These are phyloP conservation scores for Murraya koenigii DNA, from an alignment of 345 rosid species.

Conservation along the genomic window DNA sequence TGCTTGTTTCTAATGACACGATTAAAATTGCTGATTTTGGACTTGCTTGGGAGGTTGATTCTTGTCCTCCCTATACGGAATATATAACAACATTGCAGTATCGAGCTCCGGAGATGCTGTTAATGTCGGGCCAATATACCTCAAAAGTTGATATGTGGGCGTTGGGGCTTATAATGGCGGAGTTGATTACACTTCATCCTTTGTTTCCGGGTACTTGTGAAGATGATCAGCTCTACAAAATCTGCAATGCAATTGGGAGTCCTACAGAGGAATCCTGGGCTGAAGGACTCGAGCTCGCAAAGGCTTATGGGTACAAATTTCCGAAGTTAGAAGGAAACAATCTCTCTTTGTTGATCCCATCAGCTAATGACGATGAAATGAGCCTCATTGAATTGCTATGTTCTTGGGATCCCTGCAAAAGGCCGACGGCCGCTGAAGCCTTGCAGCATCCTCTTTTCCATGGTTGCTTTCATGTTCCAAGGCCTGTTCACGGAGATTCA, in stretches of 20 bases:
- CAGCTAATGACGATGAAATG: conserved; percentile 57
- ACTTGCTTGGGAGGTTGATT: conserved; percentile 69
- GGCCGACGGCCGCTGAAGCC: conserved; percentile 77
- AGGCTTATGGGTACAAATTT: conserved; percentile 62
- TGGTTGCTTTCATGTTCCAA: conserved; percentile 75
- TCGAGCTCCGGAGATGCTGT: conserved; percentile 85
- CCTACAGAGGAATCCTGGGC: conserved; percentile 74
- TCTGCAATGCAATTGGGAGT: conserved; percentile 77
- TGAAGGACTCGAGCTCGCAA: conserved; percentile 75
- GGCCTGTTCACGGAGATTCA: conserved; percentile 18
- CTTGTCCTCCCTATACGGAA: conserved; percentile 76
- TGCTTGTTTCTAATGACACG: conserved; percentile 59
- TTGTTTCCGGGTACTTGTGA: conserved; percentile 82
- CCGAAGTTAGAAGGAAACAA: conserved; percentile 55
- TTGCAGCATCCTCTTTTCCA: conserved; percentile 92
- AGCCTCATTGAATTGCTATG: conserved; percentile 66
- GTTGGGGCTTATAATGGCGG: conserved; percentile 93
- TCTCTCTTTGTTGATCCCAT: conserved; percentile 52
- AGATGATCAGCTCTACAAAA: conserved; percentile 86
- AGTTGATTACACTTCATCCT: conserved; percentile 64
- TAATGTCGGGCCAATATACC: conserved; percentile 59
- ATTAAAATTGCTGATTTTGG: conserved; percentile 95
- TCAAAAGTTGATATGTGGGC: conserved; percentile 97
- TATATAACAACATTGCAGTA: conserved; percentile 85
- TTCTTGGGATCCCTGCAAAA: conserved; percentile 86